Evolutionary conservation across 108 stramenopile genomes (phyloP).

Genomic region (Stephanodiscus minutulus): DNA sequence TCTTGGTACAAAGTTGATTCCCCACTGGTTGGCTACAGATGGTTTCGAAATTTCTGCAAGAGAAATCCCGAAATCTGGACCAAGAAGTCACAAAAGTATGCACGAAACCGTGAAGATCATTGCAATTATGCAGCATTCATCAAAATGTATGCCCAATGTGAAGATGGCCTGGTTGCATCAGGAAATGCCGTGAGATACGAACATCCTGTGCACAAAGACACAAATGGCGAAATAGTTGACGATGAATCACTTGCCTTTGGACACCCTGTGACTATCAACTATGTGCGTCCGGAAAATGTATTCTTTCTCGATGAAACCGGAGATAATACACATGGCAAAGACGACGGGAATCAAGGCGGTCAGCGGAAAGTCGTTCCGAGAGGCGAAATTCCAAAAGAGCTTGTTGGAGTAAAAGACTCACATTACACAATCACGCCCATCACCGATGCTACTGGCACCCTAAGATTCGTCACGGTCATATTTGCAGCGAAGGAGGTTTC

Average conservation of each 20-base stretch:
- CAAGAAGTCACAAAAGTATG: neutral
- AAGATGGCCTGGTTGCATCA: slow-evolving; percentile 1
- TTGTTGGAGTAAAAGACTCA: neutral
- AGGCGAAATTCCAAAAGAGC: neutral
- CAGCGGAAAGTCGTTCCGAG: neutral
- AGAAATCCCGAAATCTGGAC: neutral
- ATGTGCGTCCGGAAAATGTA: neutral
- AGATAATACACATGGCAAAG: slow-evolving; percentile 1
- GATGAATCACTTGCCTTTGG: slow-evolving; percentile 11
- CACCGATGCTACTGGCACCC: neutral
- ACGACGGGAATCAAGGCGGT: neutral
- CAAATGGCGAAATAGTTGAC: neutral
- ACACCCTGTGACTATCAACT: neutral
- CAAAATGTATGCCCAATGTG: slow-evolving; percentile 6
- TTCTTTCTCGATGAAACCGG: slow-evolving; percentile 4
- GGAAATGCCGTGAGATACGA: neutral
- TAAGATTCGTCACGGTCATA: neutral
- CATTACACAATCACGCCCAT: neutral
- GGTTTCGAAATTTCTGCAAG: no score
- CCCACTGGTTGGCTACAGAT: no score
- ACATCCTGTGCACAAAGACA: neutral
- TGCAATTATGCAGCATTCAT: slow-evolving; percentile 7
- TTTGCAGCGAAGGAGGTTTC: slow-evolving; percentile 1
- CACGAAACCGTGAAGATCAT: slow-evolving; percentile 5
- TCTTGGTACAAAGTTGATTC: no score